Evolutionary conservation across 129 eudicot species (phyloP).

Genomic region (Tanacetum coccineum): DNA sequence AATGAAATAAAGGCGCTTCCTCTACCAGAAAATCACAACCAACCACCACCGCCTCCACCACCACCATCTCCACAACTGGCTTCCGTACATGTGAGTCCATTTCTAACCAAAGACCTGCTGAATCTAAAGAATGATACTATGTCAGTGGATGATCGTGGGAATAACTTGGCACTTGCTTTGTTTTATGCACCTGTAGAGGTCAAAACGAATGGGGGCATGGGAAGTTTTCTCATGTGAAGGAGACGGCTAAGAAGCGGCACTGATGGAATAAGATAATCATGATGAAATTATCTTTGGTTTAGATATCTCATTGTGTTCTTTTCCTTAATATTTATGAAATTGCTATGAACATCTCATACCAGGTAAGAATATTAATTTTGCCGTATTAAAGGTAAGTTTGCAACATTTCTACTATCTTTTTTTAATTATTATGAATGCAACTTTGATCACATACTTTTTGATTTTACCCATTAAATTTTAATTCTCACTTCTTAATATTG

Average conservation of each 20-base stretch:
- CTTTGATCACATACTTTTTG: too few relatives aligned
- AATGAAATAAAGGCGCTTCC: constrained; percentile 56
- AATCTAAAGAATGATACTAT: constrained; percentile 49
- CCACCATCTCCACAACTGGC: constrained; percentile 17
- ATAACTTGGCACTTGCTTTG: constrained; percentile 53
- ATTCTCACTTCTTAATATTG: too few relatives aligned
- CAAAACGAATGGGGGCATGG: constrained; percentile 41
- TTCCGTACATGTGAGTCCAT: constrained; percentile 8
- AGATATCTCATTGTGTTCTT: too few relatives aligned
- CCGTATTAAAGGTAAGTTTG: too few relatives aligned
- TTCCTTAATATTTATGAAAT: too few relatives aligned
- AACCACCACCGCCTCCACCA: constrained; percentile 23
- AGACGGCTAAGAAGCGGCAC: constrained; percentile 56
- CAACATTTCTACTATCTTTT: too few relatives aligned
- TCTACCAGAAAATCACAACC: constrained; percentile 33
- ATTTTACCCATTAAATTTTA: too few relatives aligned
- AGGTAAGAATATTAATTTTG: too few relatives aligned
- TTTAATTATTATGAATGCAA: too few relatives aligned
- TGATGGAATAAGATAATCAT: too few relatives aligned
- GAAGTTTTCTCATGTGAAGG: constrained; percentile 43
- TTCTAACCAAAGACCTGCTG: constrained; percentile 43
- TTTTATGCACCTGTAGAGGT: constrained; percentile 43
- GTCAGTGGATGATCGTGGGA: constrained; percentile 49
- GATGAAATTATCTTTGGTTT: too few relatives aligned
- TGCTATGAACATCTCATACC: too few relatives aligned